Base-by-base conservation (phyloP, 495 filamentous ascomycete genomes). In the Hypoxylon rickii region DNA sequence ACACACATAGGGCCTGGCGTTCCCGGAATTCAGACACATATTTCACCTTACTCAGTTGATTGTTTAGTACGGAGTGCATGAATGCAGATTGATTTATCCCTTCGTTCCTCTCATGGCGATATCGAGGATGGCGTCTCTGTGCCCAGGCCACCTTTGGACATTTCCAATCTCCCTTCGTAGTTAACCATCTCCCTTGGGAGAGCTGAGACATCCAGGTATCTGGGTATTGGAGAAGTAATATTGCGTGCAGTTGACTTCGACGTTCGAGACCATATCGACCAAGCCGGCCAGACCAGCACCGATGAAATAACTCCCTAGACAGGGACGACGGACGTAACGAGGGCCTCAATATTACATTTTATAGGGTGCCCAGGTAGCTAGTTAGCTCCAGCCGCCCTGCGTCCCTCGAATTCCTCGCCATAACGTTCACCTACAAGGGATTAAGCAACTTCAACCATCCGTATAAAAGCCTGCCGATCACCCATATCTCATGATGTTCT, bases 1-100 rank as follows among this genome's bases (percentile, higher is more conserved):
- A 45, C 41, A 54, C 53, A 67, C 62, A 60, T 63, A 50, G 58
- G 62, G 55, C 24, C 31, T 51, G 62, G 65, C 65, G 62, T 65
- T 58, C 47, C 39, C 61, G 58, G 61, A 48, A 64, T 50, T 20
- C 38, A 47, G 26, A 48, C 56, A 51, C 52, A 57, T 57, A 53
- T 15, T 53, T 48, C 32, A 20, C 46, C 36, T 41, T 51, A 21
- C 24, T 43, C 34, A 48, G 26, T 52, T 31, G 42, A 26, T 41
- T 40, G 2, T 38, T 18, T 15, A 13, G 1, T 17, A 10, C n/a
- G 12, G 49, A 8, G 31, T 43, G 55, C 58, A 41, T 39, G 38
- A 48, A 45, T 56, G 50, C 20, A 50, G 15, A 19, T 13, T 32
- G 11, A 19, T 4, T 21, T 31, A 34, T 54, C 41, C 53, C 58